phyloP scores from a whole-genome alignment of 768 basidiomycete genomes.

The Tricholoma hemisulphureum region DNA sequence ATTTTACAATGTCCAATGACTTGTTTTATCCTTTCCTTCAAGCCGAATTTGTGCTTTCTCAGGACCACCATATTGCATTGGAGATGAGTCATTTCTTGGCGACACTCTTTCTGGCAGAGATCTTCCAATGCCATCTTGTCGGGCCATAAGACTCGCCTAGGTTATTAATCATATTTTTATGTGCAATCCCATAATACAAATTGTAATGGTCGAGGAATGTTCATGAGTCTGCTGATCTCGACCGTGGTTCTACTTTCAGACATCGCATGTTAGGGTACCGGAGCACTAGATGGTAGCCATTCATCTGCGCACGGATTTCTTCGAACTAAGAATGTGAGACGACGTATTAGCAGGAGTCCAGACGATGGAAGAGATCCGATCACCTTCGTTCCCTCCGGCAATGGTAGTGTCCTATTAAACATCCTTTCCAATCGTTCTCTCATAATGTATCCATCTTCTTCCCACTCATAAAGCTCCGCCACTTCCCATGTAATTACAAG shows the following conservation, averaged over 20 bases:
- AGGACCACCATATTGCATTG: too few relatives aligned
- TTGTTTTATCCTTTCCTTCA: background rate
- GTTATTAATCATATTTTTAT: too few relatives aligned
- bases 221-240: constrained; percentile 43
- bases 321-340: constrained; percentile 51
- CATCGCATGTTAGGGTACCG: constrained; percentile 65
- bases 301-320: constrained; percentile 68
- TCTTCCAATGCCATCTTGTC: too few relatives aligned
- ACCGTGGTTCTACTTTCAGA: constrained; percentile 41
- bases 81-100: too few relatives aligned
- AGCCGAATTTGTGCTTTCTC: too few relatives aligned
- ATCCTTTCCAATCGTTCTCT: constrained; percentile 63
- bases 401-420: constrained; percentile 64
- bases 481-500: constrained; percentile 68
- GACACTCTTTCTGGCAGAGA: too few relatives aligned
- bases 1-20: background rate
- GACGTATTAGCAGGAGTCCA: background rate
- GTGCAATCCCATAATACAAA: constrained; percentile 1
- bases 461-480: constrained; percentile 57
- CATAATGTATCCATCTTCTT: constrained; percentile 58
- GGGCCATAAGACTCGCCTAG: too few relatives aligned
- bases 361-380: constrained; percentile 17
- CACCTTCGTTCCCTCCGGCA: constrained; percentile 74
- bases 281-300: constrained; percentile 56
- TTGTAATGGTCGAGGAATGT: constrained; percentile 5